Conservation (phyloP, 2,329 filamentous ascomycete genomes). For the Colletotrichum godetiae region DNA sequence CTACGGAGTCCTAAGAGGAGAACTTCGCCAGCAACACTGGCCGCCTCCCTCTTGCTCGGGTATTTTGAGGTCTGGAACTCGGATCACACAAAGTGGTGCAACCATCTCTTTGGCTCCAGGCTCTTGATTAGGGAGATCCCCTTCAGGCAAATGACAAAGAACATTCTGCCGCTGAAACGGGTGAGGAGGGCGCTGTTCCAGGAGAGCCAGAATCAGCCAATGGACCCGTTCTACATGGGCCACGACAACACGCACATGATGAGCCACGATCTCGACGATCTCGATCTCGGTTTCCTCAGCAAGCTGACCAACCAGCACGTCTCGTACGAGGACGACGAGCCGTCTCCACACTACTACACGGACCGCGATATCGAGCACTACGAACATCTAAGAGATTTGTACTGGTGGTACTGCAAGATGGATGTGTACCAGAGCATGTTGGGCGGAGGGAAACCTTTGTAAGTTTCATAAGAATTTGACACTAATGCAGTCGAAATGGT, state of each 20-base stretch:
- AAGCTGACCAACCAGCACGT: slow-evolving; percentile 54
- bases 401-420: slow-evolving; percentile 97
- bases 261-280: slow-evolving; percentile 48
- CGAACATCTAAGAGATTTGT: slow-evolving; percentile 85
- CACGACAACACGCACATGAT: slow-evolving; percentile 38
- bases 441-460: slow-evolving; percentile 88
- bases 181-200: slow-evolving; percentile 50
- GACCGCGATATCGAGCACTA: slow-evolving; percentile 80
- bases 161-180: slow-evolving; percentile 73
- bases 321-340: slow-evolving; percentile 34
- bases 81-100: slow-evolving; percentile 96
- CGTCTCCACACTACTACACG: slow-evolving; percentile 49
- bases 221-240: slow-evolving; percentile 40
- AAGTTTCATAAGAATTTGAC: slow-evolving; percentile 53
- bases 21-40: slow-evolving; percentile 83
- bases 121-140: slow-evolving; percentile 87
- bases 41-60: slow-evolving; percentile 84
- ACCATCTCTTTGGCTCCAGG: slow-evolving; percentile 86
- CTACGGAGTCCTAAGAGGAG: slow-evolving; percentile 77
- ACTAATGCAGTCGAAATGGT: background rate
- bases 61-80: slow-evolving; percentile 97
- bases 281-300: slow-evolving; percentile 55
- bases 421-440: slow-evolving; percentile 92
- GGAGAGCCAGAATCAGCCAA: slow-evolving; percentile 46
- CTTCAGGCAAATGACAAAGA: slow-evolving; percentile 77